Conservation (phyloP, 2,329 filamentous ascomycete species). For the Pseudomassariella vexata region DNA sequence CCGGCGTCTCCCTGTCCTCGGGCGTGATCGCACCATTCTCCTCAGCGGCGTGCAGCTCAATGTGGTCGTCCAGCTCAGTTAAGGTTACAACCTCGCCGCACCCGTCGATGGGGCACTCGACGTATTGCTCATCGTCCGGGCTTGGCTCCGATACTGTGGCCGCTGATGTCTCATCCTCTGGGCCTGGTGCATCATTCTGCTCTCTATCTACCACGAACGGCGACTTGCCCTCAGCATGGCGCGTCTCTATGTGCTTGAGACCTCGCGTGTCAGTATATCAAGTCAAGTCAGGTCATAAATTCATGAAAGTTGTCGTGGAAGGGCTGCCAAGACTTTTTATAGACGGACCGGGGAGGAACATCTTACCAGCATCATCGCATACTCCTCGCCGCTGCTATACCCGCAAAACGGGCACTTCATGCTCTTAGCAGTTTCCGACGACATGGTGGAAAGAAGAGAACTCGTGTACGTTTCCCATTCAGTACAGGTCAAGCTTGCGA, state of each 20-base stretch:
- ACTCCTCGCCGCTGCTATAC: slow-evolving; percentile 24
- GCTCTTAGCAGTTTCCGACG: slow-evolving; percentile 5
- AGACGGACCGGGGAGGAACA: slow-evolving; percentile 4
- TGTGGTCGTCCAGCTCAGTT: slow-evolving; percentile 49
- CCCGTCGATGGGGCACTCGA: slow-evolving; percentile 47
- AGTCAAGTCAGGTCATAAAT: too few species aligned
- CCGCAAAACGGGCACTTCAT: slow-evolving; percentile 34
- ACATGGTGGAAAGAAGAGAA: slow-evolving; percentile 1
- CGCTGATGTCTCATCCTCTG: slow-evolving; percentile 5
- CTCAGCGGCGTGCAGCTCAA: slow-evolving; percentile 53
- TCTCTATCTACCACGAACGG: slow-evolving; percentile 17
- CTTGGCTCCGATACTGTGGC: slow-evolving; percentile 9
- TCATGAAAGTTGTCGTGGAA: too few species aligned
- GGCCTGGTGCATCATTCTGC: too few species aligned
- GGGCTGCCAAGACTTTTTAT: slow-evolving; percentile 2
- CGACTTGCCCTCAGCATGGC: slow-evolving; percentile 19
- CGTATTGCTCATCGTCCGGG: slow-evolving; percentile 33
- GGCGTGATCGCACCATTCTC: slow-evolving; percentile 18
- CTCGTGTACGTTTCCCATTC: too few species aligned
- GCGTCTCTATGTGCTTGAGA: slow-evolving; percentile 26
- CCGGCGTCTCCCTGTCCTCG: neutral
- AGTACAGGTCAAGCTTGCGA: too few species aligned
- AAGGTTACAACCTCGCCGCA: slow-evolving; percentile 54
- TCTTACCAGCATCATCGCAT: slow-evolving; percentile 10
- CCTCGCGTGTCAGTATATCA: too few species aligned